A percentile compares a stretch with the other conserved stretches of the same genome.
Evolutionary conservation across 2,329 filamentous ascomycete genomes (phyloP).

Genomic region (Neonectria punicea): DNA sequence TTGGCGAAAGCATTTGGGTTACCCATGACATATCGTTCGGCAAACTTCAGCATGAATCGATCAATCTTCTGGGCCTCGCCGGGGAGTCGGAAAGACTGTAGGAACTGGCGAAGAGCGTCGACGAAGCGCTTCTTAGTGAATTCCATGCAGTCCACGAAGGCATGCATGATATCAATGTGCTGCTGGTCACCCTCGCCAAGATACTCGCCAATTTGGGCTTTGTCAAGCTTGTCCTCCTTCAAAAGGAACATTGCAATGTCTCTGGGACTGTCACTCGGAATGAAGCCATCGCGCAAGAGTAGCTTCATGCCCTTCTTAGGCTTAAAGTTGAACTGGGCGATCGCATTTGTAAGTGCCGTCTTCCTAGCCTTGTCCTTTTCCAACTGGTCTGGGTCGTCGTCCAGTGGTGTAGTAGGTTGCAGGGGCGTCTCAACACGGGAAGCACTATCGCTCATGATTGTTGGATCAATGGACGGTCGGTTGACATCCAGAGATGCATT

Average conservation of each 20-base stretch:
- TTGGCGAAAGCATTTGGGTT: constrained; percentile 99
- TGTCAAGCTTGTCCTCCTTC: constrained; percentile 85
- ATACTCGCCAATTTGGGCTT: constrained; percentile 92
- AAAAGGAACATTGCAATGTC: constrained; percentile 89
- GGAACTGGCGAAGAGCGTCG: constrained; percentile 87
- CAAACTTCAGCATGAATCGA: constrained; percentile 99
- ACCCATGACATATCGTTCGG: constrained; percentile 91
- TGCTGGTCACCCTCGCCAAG: constrained; percentile 92
- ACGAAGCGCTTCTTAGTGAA: constrained; percentile 93
- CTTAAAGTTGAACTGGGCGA: constrained; percentile 97
- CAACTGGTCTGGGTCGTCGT: constrained; percentile 94
- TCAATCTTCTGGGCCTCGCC: constrained; percentile 99
- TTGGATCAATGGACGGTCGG: constrained; percentile 75
- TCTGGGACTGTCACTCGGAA: constrained; percentile 78
- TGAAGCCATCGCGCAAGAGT: constrained; percentile 86
- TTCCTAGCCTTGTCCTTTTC: constrained; percentile 95
- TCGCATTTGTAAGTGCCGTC: constrained; percentile 88
- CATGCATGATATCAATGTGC: constrained; percentile 98
- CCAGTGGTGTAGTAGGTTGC: constrained; percentile 74
- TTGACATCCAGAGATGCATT: constrained; percentile 59
- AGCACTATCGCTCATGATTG: constrained; percentile 63
- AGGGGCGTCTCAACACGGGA: constrained; percentile 69
- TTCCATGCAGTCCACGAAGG: constrained; percentile 95
- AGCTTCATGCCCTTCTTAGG: constrained; percentile 92
- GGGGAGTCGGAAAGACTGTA: constrained; percentile 93